phyloP scores from a whole-genome alignment of 1,284 basidiomycete genomes.

The Leccinum griseonigrum region DNA sequence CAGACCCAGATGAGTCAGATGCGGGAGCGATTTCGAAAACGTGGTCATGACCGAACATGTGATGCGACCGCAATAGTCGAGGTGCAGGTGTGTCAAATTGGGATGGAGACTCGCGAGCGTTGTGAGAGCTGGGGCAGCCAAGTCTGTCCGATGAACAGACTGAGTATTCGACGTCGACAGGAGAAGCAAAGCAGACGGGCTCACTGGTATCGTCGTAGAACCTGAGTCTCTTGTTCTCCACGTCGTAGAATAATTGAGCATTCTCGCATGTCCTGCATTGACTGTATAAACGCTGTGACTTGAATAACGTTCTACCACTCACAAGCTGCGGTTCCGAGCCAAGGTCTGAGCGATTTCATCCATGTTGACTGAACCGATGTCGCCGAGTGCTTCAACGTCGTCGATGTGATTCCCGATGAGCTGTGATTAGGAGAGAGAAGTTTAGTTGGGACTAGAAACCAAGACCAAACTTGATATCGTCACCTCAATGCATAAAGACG shows the following conservation, averaged over 20 bases:
- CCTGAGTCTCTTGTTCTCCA: slow-evolving; percentile 63
- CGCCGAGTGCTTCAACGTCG: slow-evolving; percentile 87
- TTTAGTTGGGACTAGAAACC: neutral
- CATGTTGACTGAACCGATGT: slow-evolving; percentile 80
- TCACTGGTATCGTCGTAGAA: slow-evolving; percentile 91
- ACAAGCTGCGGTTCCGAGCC: slow-evolving; percentile 85
- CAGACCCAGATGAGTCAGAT: slow-evolving; percentile 74
- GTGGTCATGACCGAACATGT: slow-evolving; percentile 64
- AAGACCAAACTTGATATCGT: slow-evolving; percentile 6
- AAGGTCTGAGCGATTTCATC: slow-evolving; percentile 84
- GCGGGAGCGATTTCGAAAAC: slow-evolving; percentile 65
- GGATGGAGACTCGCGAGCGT: slow-evolving; percentile 79
- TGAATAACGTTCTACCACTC: slow-evolving; percentile 31
- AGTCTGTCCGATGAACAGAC: slow-evolving; percentile 44
- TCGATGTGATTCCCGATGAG: slow-evolving; percentile 86
- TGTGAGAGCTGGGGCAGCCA: slow-evolving; percentile 64
- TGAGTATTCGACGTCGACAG: neutral
- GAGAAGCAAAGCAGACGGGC: neutral
- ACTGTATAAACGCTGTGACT: slow-evolving; percentile 1
- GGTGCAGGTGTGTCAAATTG: slow-evolving; percentile 71
- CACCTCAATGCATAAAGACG: slow-evolving; percentile 78
- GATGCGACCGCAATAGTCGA: slow-evolving; percentile 89
- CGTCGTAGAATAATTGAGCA: slow-evolving; percentile 80
- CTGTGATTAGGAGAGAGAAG: slow-evolving; percentile 37
- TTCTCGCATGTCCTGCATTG: slow-evolving; percentile 66